Evolutionary conservation across 495 filamentous ascomycete species (phyloP).

Genomic region (Penicillium samsonianum): DNA sequence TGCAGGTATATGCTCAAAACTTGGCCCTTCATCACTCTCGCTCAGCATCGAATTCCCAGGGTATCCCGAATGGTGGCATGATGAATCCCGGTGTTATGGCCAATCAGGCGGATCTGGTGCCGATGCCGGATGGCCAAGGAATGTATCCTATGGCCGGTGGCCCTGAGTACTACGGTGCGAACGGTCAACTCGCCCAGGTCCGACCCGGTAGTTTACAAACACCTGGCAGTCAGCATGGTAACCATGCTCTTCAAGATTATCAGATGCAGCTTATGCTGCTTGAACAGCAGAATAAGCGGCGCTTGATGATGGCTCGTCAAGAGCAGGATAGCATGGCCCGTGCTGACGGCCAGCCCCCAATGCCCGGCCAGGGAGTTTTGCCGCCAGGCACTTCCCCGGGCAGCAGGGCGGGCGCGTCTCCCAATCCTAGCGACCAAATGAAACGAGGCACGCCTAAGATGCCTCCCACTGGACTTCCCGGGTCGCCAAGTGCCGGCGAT

Average conservation of each 20-base stretch:
- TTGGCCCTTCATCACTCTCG: slow-evolving; percentile 74
- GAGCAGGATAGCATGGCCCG: slow-evolving; percentile 82
- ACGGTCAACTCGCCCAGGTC: slow-evolving; percentile 58
- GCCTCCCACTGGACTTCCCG: slow-evolving; percentile 67
- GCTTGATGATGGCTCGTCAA: slow-evolving; percentile 94
- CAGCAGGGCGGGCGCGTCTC: slow-evolving; percentile 78
- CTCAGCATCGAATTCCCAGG: slow-evolving; percentile 62
- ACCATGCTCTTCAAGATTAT: slow-evolving; percentile 96
- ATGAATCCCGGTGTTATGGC: slow-evolving; percentile 58
- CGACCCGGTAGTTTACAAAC: slow-evolving; percentile 54
- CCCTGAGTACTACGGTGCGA: slow-evolving; percentile 67
- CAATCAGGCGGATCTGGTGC: slow-evolving; percentile 79
- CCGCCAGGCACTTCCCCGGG: slow-evolving; percentile 78
- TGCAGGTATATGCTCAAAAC: slow-evolving; percentile 83
- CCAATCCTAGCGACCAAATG: slow-evolving; percentile 86
- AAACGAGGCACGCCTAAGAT: slow-evolving; percentile 91
- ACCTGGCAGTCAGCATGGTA: slow-evolving; percentile 63
- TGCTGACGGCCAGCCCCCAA: slow-evolving; percentile 58
- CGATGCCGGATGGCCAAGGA: slow-evolving; percentile 64
- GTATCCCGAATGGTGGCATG: slow-evolving; percentile 67
- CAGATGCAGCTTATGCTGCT: slow-evolving; percentile 99
- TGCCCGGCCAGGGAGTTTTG: slow-evolving; percentile 56
- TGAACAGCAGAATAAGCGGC: slow-evolving; percentile 98
- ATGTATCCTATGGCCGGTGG: slow-evolving; percentile 47
- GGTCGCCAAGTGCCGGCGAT: slow-evolving; percentile 80